Evolutionary conservation across 164 flowering plant species (phyloP).

Genomic region (Aristolochia contorta): DNA sequence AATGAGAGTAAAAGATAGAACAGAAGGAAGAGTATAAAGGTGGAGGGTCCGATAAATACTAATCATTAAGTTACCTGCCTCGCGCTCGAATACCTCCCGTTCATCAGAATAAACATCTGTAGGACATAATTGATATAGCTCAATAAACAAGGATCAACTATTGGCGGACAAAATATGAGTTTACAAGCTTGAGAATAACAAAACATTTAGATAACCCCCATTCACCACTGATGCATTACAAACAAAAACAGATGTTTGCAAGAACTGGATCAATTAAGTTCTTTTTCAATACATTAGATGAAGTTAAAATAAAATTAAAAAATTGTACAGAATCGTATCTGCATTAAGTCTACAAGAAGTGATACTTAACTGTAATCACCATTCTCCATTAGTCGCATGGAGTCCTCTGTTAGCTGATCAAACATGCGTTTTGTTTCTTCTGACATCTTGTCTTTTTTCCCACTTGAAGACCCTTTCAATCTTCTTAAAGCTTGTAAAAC

Average conservation of each 20-base stretch:
- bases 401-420: slow-evolving; percentile 94
- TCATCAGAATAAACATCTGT: slow-evolving; percentile 87
- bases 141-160: background rate
- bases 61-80: slow-evolving; percentile 53
- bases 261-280: background rate
- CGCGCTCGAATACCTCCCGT: slow-evolving; percentile 68
- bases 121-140: background rate
- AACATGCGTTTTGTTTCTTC: slow-evolving; percentile 61
- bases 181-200: background rate
- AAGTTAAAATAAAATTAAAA: background rate
- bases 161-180: background rate
- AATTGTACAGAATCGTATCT: background rate
- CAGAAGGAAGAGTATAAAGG: background rate
- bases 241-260: background rate
- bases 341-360: too few species aligned
- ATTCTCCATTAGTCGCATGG: slow-evolving; percentile 81
- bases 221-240: background rate
- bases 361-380: slow-evolving; percentile 78
- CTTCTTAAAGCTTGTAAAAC: slow-evolving; percentile 84
- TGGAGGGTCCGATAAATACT: background rate
- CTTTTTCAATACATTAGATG: background rate
- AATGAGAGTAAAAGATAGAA: background rate
- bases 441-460: slow-evolving; percentile 74
- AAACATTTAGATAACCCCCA: background rate
- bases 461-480: slow-evolving; percentile 68